Percentiles rank a stretch among this genome's conserved stretches.
phyloP scores from a whole-genome alignment of 164 flowering plant species.

The Nymphaea thermarum region DNA sequence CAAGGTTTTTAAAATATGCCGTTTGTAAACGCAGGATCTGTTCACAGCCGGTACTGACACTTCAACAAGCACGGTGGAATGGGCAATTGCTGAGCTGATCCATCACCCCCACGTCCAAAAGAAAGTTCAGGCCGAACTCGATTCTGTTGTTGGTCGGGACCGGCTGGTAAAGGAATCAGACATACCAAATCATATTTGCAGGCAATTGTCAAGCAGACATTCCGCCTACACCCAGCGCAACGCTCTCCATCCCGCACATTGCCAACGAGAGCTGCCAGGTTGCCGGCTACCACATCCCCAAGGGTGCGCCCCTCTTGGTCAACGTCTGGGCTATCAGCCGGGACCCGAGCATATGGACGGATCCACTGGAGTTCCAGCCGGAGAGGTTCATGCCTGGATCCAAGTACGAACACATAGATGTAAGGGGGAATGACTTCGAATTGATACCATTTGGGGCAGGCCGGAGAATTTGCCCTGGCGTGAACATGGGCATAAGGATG shows the following conservation, averaged over 20 bases:
- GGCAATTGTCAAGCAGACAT: constrained; percentile 64
- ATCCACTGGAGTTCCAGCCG: constrained; percentile 61
- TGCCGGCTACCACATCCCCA: constrained; percentile 66
- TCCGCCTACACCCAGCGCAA: constrained; percentile 86
- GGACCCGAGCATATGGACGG: constrained; percentile 58
- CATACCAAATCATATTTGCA: constrained; percentile 41
- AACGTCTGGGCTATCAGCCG: constrained; percentile 83
- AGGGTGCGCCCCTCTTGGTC: constrained; percentile 47
- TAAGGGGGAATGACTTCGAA: constrained; percentile 64
- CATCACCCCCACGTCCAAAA: constrained; percentile 46
- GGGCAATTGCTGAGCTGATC: constrained; percentile 77
- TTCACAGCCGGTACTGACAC: constrained; percentile 84
- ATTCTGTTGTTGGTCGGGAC: constrained; percentile 53
- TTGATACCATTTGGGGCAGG: constrained; percentile 87
- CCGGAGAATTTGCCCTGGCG: constrained; percentile 73
- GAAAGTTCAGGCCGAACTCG: constrained; percentile 42
- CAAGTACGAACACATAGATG: constrained; percentile 38
- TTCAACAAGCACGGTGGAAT: constrained; percentile 72
- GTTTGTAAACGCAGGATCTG: constrained; percentile 36
- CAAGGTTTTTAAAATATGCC: not conserved
- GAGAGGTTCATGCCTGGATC: constrained; percentile 56
- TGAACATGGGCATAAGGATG: constrained; percentile 63
- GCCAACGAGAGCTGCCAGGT: constrained; percentile 52
- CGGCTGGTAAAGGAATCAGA: constrained; percentile 58
- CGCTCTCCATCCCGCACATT: constrained; percentile 66